Percentiles rank a stretch among this genome's conserved stretches.
phyloP scores from a whole-genome alignment of 148 eudicot species.

The Nyssa sinensis region DNA sequence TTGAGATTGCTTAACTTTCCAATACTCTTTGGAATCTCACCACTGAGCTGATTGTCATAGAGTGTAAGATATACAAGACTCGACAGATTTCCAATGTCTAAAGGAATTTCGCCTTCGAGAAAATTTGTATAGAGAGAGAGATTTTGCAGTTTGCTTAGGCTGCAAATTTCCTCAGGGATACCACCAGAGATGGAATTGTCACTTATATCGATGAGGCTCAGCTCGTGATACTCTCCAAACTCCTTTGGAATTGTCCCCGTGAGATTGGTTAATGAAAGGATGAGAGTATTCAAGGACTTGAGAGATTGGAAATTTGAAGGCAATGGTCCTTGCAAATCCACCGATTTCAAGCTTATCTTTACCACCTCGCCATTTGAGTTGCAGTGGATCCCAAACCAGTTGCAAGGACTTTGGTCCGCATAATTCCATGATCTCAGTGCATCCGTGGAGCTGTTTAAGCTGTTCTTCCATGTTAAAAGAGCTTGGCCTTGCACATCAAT shows the following conservation, averaged over 20 bases:
- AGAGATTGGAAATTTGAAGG: slow-evolving; percentile 65
- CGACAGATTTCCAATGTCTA: slow-evolving; percentile 66
- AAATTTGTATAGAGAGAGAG: slow-evolving; percentile 58
- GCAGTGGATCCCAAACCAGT: slow-evolving; percentile 73
- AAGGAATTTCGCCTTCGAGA: slow-evolving; percentile 65
- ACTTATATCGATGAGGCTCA: slow-evolving; percentile 56
- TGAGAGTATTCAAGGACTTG: slow-evolving; percentile 37
- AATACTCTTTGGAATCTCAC: slow-evolving; percentile 68
- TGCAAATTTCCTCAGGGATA: slow-evolving; percentile 73
- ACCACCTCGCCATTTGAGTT: slow-evolving; percentile 38
- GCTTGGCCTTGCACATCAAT: slow-evolving; percentile 81
- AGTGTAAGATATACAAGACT: slow-evolving; percentile 44
- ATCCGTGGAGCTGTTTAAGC: slow-evolving; percentile 45
- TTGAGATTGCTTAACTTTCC: slow-evolving; percentile 59
- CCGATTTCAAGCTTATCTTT: slow-evolving; percentile 41
- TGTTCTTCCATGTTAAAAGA: slow-evolving; percentile 75
- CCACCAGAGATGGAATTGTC: slow-evolving; percentile 66
- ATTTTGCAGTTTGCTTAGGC: slow-evolving; percentile 41
- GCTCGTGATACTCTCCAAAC: slow-evolving; percentile 60
- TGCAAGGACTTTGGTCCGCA: slow-evolving; percentile 60
- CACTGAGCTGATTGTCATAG: slow-evolving; percentile 73
- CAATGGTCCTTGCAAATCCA: slow-evolving; percentile 67
- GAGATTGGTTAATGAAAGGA: slow-evolving; percentile 67
- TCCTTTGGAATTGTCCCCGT: slow-evolving; percentile 71
- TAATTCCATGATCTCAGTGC: slow-evolving; percentile 57